Evolutionary conservation across 805 yeast species (phyloP).

Genomic region (Kodamaea sagamina): DNA sequence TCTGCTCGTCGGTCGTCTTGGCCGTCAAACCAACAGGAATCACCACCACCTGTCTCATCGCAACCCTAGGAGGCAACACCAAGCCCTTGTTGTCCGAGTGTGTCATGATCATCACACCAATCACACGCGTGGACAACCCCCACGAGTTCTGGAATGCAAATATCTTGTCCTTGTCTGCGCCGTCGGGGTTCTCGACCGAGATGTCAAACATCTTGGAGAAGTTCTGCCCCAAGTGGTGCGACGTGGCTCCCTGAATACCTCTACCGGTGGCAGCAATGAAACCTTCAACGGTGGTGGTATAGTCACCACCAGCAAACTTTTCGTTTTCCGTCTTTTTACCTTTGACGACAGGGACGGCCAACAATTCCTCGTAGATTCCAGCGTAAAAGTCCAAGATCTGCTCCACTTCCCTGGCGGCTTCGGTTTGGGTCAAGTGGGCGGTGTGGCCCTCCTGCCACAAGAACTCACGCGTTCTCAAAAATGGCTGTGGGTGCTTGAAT

Average conservation of each 20-base stretch:
- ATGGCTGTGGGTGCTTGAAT: slow-evolving; percentile 99
- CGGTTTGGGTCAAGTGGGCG: slow-evolving; percentile 83
- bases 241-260: slow-evolving; percentile 99
- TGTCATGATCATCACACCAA: slow-evolving; percentile 99
- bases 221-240: slow-evolving; percentile 97
- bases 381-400: slow-evolving; percentile 86
- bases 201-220: slow-evolving; percentile 98
- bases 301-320: slow-evolving; percentile 97
- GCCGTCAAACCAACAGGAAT: slow-evolving; percentile 94
- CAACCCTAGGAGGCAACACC: slow-evolving; percentile 95
- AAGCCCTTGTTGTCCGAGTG: slow-evolving; percentile 98
- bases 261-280: slow-evolving; percentile 98
- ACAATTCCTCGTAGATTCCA: slow-evolving; percentile 80
- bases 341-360: slow-evolving; percentile 96
- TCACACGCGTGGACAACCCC: slow-evolving; percentile 98
- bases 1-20: slow-evolving; percentile 77
- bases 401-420: slow-evolving; percentile 79
- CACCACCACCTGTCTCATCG: slow-evolving; percentile 88
- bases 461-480: slow-evolving; percentile 97
- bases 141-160: slow-evolving; percentile 96
- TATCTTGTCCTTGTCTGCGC: slow-evolving; percentile 81
- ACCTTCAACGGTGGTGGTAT: slow-evolving; percentile 95
- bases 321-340: slow-evolving; percentile 97
- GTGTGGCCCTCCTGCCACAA: slow-evolving; percentile 99
- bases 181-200: slow-evolving; percentile 92